phyloP scores from a whole-genome alignment of 2,329 filamentous ascomycete species.

The Knufia fluminis region DNA sequence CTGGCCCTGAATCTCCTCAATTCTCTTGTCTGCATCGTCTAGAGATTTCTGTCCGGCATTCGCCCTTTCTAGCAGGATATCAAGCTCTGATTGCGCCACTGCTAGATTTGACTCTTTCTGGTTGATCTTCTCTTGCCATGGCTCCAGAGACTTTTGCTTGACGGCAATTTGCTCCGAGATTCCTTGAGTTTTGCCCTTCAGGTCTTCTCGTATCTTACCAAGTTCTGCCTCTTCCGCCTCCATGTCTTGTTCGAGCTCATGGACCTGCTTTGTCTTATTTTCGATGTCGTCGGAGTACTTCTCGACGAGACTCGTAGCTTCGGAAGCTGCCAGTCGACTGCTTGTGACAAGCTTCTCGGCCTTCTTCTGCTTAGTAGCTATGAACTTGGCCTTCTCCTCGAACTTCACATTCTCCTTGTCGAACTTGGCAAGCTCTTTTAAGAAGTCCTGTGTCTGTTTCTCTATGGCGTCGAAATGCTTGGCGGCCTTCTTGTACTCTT shows the following conservation, averaged over 20 bases:
- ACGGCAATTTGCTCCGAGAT: slow-evolving; percentile 85
- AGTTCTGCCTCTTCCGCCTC: slow-evolving; percentile 74
- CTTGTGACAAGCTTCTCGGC: slow-evolving; percentile 77
- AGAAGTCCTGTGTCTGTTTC: slow-evolving; percentile 66
- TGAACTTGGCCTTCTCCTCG: slow-evolving; percentile 94
- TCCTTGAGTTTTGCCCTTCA: slow-evolving; percentile 92
- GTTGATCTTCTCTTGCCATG: slow-evolving; percentile 95
- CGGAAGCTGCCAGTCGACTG: slow-evolving; percentile 63
- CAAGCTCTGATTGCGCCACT: slow-evolving; percentile 87
- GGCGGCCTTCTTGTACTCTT: slow-evolving; percentile 68
- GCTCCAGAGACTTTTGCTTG: slow-evolving; percentile 90
- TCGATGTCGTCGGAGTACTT: slow-evolving; percentile 72
- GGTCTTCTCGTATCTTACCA: slow-evolving; percentile 66
- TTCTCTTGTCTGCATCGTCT: slow-evolving; percentile 72
- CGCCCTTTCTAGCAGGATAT: slow-evolving; percentile 80
- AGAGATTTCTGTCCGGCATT: slow-evolving; percentile 78
- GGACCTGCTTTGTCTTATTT: slow-evolving; percentile 63
- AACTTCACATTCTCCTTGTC: slow-evolving; percentile 97
- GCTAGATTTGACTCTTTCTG: slow-evolving; percentile 90
- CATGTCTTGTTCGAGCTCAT: slow-evolving; percentile 65
- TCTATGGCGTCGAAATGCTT: slow-evolving; percentile 78
- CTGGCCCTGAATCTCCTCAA: slow-evolving; percentile 61
- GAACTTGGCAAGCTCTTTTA: slow-evolving; percentile 83
- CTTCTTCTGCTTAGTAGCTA: slow-evolving; percentile 86
- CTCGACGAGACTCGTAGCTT: slow-evolving; percentile 68